Conservation (phyloP, 2,329 filamentous ascomycete genomes). For the Albifimbria verrucaria region DNA sequence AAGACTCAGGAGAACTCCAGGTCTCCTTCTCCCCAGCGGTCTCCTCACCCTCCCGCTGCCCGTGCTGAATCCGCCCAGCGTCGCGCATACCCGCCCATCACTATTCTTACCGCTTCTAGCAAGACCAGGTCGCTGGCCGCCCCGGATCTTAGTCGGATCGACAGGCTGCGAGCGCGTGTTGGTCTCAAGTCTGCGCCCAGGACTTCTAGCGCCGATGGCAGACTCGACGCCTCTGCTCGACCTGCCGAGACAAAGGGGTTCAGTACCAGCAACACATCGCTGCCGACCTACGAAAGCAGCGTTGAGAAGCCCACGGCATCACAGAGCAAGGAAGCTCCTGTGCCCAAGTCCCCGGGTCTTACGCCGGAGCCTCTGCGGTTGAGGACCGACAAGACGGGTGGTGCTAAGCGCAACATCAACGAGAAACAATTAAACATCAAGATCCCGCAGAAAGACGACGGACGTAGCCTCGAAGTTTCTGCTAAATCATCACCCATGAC, state of each 20-base stretch:
- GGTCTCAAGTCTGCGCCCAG: conserved; percentile 16
- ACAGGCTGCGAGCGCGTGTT: conserved; percentile 26
- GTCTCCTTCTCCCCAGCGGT: conserved; percentile 25
- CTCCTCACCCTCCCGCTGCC: conserved; percentile 10
- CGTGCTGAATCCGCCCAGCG: conserved; percentile 18
- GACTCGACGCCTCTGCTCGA: neutral
- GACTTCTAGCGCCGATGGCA: neutral
- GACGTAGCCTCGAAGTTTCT: neutral
- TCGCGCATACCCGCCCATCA: conserved; percentile 34
- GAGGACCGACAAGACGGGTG: neutral
- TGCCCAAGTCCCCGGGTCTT: neutral
- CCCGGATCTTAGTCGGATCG: conserved; percentile 29
- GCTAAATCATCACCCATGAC: neutral
- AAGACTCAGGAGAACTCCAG: conserved; percentile 18
- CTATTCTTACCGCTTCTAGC: conserved; percentile 22
- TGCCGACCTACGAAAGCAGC: neutral
- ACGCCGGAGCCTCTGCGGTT: neutral
- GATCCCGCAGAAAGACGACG: neutral
- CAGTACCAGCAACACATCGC: conserved; percentile 5
- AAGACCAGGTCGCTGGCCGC: conserved; percentile 15
- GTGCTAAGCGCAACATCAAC: neutral
- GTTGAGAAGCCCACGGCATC: neutral
- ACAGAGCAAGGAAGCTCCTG: neutral
- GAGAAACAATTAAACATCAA: neutral
- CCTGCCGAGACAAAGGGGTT: neutral